Conservation (phyloP, 2,329 filamentous ascomycete genomes). For the Fusarium fujikuroi region DNA sequence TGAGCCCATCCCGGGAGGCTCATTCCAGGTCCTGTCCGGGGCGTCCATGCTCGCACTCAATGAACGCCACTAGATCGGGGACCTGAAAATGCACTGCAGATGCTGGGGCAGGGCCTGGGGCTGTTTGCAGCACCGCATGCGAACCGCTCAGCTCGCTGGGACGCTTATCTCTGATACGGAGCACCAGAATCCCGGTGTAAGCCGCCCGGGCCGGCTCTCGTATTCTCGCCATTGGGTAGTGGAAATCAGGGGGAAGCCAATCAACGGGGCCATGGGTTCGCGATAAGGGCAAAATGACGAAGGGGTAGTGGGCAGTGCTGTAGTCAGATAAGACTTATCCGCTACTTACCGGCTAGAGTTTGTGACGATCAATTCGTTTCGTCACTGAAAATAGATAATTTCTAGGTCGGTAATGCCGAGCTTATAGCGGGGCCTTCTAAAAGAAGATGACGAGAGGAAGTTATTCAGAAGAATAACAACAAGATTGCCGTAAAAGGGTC, state of each 20-base stretch:
- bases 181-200: slow-evolving; percentile 36
- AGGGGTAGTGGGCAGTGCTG: slow-evolving; percentile 26
- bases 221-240: slow-evolving; percentile 39
- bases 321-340: slow-evolving; percentile 36
- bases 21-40: slow-evolving; percentile 20
- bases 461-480: slow-evolving; percentile 24
- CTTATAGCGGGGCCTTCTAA: slow-evolving; percentile 14
- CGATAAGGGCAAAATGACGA: slow-evolving; percentile 37
- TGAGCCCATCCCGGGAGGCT: slow-evolving; percentile 21
- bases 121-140: slow-evolving; percentile 17
- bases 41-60: slow-evolving; percentile 9
- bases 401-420: slow-evolving; percentile 42
- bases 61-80: slow-evolving; percentile 42
- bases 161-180: slow-evolving; percentile 34
- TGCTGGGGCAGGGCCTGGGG: slow-evolving; percentile 8
- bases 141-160: slow-evolving; percentile 16
- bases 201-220: slow-evolving; percentile 46
- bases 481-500: slow-evolving; percentile 13
- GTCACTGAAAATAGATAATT: slow-evolving; percentile 33
- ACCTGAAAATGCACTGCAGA: slow-evolving; percentile 28
- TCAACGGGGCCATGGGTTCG: slow-evolving; percentile 23
- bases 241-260: slow-evolving; percentile 33
- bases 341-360: slow-evolving; percentile 36
- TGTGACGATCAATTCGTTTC: slow-evolving; percentile 34
- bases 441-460: neutral